phyloP scores from a whole-genome alignment of 345 rosid genomes.

The Toxicodendron radicans region DNA sequence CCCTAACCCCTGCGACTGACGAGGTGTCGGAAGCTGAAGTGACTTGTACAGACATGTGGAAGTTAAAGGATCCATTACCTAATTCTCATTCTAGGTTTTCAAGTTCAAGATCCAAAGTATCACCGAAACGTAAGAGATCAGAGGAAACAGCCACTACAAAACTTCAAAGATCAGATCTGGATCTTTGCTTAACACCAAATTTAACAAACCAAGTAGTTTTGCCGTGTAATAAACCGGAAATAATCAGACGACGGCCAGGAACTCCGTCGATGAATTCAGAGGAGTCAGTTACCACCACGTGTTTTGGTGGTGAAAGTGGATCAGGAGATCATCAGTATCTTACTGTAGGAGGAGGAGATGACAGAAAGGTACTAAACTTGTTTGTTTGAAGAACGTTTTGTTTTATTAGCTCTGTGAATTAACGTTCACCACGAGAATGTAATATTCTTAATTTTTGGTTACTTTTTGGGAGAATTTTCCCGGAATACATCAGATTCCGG shows the following conservation, averaged over 20 bases:
- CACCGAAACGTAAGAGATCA: slow-evolving; percentile 50
- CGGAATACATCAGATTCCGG: slow-evolving; percentile 40
- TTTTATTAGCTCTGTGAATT: slow-evolving; percentile 18
- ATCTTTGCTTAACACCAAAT: slow-evolving; percentile 59
- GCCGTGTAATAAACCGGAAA: slow-evolving; percentile 31
- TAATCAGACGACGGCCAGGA: slow-evolving; percentile 46
- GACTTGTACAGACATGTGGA: slow-evolving; percentile 55
- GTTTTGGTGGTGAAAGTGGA: slow-evolving; percentile 43
- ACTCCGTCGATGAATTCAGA: slow-evolving; percentile 90
- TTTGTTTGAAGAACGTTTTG: slow-evolving; percentile 44
- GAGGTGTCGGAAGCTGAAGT: slow-evolving; percentile 67
- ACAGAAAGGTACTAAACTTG: slow-evolving; percentile 51
- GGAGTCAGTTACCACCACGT: slow-evolving; percentile 77
- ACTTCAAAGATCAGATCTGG: slow-evolving; percentile 55
- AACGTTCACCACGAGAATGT: slow-evolving; percentile 20
- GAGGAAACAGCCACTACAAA: slow-evolving; percentile 27
- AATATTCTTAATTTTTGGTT: slow-evolving; percentile 12
- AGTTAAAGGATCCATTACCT: slow-evolving; percentile 39
- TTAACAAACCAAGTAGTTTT: slow-evolving; percentile 22
- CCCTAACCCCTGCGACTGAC: slow-evolving; percentile 44
- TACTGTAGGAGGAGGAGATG: slow-evolving; percentile 30
- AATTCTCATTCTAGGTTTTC: slow-evolving; percentile 62
- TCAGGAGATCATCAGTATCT: slow-evolving; percentile 29
- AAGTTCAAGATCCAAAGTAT: slow-evolving; percentile 56
- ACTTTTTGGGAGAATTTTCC: slow-evolving; percentile 24